A percentile compares a stretch with the other conserved stretches of the same genome.
These are phyloP conservation scores for Dothidotthia symphoricarpi DNA, from an alignment of 2,329 filamentous ascomycete genomes.

Conservation along the genomic window DNA sequence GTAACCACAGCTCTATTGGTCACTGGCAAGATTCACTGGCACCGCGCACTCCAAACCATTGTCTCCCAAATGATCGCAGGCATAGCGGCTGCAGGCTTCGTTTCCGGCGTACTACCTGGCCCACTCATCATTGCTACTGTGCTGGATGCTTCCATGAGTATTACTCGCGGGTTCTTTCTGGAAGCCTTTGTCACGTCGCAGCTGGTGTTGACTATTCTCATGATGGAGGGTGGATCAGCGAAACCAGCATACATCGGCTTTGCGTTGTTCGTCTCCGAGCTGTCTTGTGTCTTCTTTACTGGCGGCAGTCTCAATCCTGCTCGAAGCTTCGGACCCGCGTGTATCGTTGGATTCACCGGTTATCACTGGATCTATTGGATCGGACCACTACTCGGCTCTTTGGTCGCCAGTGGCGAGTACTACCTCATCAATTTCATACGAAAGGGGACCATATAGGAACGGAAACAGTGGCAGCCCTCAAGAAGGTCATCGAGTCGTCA, in stretches of 20 bases:
- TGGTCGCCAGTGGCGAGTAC: constrained; percentile 51
- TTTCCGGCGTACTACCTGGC: constrained; percentile 32
- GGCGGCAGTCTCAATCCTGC: constrained; percentile 50
- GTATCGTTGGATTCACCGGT: constrained; percentile 40
- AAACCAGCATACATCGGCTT: constrained; percentile 72
- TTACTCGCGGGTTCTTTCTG: constrained; percentile 27
- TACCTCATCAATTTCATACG: constrained; percentile 38
- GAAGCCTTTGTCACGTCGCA: constrained; percentile 37
- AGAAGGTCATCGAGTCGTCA: no score
- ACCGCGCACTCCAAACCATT: constrained; percentile 25
- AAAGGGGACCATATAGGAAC: background rate
- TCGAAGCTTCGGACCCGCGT: constrained; percentile 47
- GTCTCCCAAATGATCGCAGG: constrained; percentile 30
- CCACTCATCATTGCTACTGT: constrained; percentile 24
- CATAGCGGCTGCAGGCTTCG: constrained; percentile 32
- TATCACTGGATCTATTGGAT: constrained; percentile 48
- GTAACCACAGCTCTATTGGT: constrained; percentile 27
- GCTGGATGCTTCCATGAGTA: constrained; percentile 23
- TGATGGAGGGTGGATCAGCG: constrained; percentile 60
- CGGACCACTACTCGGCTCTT: constrained; percentile 43
- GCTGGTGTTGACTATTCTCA: constrained; percentile 42
- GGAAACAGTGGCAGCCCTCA: no score
- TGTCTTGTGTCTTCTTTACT: constrained; percentile 50
- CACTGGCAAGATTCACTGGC: constrained; percentile 22
- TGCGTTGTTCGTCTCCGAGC: constrained; percentile 62